Conservation (phyloP, 2,329 filamentous ascomycete genomes). For the Ophiostoma ulmi region DNA sequence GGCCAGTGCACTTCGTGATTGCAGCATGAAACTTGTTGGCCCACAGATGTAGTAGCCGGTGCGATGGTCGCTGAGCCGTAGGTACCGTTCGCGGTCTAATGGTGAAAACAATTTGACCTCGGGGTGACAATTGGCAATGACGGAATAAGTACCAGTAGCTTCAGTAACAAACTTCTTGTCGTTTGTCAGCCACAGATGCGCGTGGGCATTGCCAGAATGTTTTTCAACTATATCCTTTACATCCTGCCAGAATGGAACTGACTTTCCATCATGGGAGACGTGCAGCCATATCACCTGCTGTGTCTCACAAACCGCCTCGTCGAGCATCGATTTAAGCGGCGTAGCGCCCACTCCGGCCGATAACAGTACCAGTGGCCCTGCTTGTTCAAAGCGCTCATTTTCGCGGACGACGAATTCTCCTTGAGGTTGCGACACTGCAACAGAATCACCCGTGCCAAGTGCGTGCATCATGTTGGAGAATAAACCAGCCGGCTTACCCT, state of each 20-base stretch:
- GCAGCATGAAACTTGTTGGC: slow-evolving; percentile 63
- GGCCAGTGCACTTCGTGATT: slow-evolving; percentile 49
- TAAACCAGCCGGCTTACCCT: slow-evolving; percentile 40
- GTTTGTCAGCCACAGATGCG: slow-evolving; percentile 50
- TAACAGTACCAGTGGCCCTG: slow-evolving; percentile 57
- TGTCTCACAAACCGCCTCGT: slow-evolving; percentile 40
- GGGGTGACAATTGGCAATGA: slow-evolving; percentile 39
- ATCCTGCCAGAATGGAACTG: slow-evolving; percentile 46
- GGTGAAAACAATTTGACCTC: slow-evolving; percentile 52
- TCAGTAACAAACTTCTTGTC: neutral
- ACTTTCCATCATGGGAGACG: slow-evolving; percentile 46
- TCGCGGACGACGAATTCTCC: slow-evolving; percentile 55
- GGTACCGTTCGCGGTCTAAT: slow-evolving; percentile 46
- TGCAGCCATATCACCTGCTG: slow-evolving; percentile 60
- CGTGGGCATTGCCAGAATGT: slow-evolving; percentile 37
- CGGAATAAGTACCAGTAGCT: too few species aligned
- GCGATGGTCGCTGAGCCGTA: slow-evolving; percentile 50
- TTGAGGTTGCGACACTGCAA: slow-evolving; percentile 52
- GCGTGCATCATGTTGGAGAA: slow-evolving; percentile 52
- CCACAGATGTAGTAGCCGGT: slow-evolving; percentile 70
- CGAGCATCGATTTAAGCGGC: slow-evolving; percentile 61
- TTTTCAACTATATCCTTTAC: neutral
- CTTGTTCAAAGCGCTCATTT: slow-evolving; percentile 29
- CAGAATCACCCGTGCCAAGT: slow-evolving; percentile 45
- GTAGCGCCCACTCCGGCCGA: slow-evolving; percentile 66